phyloP scores from a whole-genome alignment of 495 filamentous ascomycete genomes.

The Podospora conica region DNA sequence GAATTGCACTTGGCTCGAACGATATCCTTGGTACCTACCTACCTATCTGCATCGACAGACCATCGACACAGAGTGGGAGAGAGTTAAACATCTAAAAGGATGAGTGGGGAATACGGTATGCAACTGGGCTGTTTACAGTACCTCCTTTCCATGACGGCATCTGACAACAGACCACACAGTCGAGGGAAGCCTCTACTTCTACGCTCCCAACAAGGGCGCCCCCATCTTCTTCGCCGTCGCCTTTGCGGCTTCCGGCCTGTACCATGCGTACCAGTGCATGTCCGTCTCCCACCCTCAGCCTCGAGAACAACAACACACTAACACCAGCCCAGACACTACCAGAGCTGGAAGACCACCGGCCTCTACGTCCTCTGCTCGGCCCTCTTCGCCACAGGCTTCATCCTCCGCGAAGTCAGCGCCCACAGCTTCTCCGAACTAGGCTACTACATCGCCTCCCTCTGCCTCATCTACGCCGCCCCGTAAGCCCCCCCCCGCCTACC shows the following conservation, averaged over 20 bases:
- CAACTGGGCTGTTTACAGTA: not conserved
- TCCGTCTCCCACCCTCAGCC: not conserved
- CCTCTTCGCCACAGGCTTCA: constrained; percentile 53
- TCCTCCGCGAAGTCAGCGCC: constrained; percentile 50
- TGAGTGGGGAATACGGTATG: constrained; percentile 10
- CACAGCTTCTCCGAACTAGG: constrained; percentile 51
- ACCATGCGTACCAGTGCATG: constrained; percentile 60
- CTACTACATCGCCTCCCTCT: constrained; percentile 55
- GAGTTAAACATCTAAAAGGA: constrained; percentile 5
- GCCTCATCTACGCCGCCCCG: constrained; percentile 59
- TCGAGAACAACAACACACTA: constrained; percentile 10
- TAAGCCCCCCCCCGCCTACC: constrained; percentile 34
- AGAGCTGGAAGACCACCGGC: constrained; percentile 40
- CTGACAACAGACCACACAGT: constrained; percentile 22
- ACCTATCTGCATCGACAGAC: not conserved
- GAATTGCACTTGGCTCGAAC: too few species aligned
- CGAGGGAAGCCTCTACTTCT: constrained; percentile 56
- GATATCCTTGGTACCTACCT: not conserved
- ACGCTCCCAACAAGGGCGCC: constrained; percentile 68
- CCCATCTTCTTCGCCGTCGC: constrained; percentile 62
- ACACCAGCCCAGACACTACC: constrained; percentile 43
- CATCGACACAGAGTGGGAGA: too few species aligned
- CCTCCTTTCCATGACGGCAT: too few species aligned
- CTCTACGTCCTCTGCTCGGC: constrained; percentile 33
- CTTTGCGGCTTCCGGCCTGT: constrained; percentile 51